A percentile compares a stretch with the other conserved stretches of the same genome.
Evolutionary conservation across 495 filamentous ascomycete genomes (phyloP).

Genomic region (Gamarada debralockiae): DNA sequence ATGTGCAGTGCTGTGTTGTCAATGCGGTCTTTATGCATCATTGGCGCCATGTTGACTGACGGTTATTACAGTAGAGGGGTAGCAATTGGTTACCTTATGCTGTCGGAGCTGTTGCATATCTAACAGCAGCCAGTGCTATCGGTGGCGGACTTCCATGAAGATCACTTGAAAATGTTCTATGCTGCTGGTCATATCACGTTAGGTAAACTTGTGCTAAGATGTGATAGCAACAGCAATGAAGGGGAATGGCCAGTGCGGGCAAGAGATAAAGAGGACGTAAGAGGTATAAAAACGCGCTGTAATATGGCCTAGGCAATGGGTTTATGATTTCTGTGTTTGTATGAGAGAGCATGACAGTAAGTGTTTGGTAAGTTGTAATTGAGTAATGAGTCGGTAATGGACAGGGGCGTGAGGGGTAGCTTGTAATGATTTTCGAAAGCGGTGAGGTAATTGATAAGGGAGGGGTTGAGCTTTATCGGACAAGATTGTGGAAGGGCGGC

Average conservation of each 20-base stretch:
- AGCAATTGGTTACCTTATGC: background rate
- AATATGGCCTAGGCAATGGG: no score
- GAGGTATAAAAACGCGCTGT: no score
- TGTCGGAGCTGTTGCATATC: background rate
- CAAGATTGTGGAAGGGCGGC: background rate
- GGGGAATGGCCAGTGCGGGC: no score
- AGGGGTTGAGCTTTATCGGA: constrained; percentile 15
- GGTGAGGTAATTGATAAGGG: constrained; percentile 23
- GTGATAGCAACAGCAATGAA: no score
- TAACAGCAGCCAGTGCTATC: background rate
- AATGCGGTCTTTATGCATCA: constrained; percentile 1
- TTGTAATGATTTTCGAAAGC: constrained; percentile 5
- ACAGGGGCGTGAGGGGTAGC: constrained; percentile 2
- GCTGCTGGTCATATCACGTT: background rate
- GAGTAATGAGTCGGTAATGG: constrained; percentile 20
- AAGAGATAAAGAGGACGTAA: no score
- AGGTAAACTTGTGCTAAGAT: no score
- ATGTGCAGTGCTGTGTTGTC: constrained; percentile 19
- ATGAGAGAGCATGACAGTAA: no score
- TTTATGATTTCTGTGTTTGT: no score
- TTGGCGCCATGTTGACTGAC: constrained; percentile 24
- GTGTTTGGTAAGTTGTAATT: constrained; percentile 2
- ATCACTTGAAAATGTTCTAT: background rate
- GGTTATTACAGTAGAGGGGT: constrained; percentile 16
- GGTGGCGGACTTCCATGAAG: background rate